Evolutionary conservation across 352 stramenopile species (phyloP).

Genomic region (Globisporangium iwayamae): DNA sequence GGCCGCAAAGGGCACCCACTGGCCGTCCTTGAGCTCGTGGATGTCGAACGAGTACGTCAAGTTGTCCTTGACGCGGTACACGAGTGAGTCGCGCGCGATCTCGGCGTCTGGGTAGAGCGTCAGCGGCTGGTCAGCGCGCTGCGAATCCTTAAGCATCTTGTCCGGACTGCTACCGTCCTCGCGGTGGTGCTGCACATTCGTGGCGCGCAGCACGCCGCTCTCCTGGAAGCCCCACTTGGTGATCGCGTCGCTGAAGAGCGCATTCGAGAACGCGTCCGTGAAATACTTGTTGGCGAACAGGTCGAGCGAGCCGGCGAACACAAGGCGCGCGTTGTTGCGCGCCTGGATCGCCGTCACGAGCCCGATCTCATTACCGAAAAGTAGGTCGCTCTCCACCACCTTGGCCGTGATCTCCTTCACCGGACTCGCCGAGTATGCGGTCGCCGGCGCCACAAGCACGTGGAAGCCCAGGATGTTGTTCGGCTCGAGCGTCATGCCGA

Average conservation of each 20-base stretch:
- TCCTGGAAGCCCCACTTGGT: conserved; percentile 88
- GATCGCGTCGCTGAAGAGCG: conserved; percentile 65
- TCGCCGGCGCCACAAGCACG: conserved; percentile 67
- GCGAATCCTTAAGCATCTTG: conserved; percentile 88
- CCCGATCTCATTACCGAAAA: conserved; percentile 73
- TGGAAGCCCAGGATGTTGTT: conserved; percentile 84
- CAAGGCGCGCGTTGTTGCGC: conserved; percentile 89
- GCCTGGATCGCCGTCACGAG: conserved; percentile 85
- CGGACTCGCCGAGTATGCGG: conserved; percentile 80
- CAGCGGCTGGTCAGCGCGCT: conserved; percentile 82
- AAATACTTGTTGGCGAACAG: conserved; percentile 89
- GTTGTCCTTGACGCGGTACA: conserved; percentile 94
- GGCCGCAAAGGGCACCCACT: conserved; percentile 77
- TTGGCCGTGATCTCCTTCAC: conserved; percentile 69
- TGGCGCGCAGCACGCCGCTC: conserved; percentile 81
- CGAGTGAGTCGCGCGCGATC: conserved; percentile 46
- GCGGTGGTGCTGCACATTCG: conserved; percentile 84
- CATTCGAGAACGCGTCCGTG: conserved; percentile 62
- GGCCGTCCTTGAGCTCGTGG: conserved; percentile 77
- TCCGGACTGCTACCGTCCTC: conserved; percentile 78
- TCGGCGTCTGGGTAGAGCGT: conserved; percentile 89
- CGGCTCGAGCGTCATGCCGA: conserved; percentile 80
- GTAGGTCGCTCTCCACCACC: conserved; percentile 54
- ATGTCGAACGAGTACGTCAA: conserved; percentile 90
- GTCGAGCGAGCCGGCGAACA: conserved; percentile 85